Evolutionary conservation across 371 early-diverging fungal genomes (phyloP).

Genomic region (Capniomyces stellatus): DNA sequence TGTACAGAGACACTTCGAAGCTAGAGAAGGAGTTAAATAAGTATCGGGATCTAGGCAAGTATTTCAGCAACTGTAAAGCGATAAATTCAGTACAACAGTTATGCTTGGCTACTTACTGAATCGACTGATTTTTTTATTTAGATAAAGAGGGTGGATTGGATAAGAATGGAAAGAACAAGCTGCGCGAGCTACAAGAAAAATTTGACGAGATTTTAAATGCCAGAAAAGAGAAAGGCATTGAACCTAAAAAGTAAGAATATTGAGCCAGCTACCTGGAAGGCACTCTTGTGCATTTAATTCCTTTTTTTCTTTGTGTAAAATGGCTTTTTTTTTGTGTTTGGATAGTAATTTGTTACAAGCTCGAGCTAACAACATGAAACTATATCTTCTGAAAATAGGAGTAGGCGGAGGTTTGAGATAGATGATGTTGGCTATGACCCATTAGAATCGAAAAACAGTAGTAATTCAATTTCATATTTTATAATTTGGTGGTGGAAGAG

Average conservation of each 20-base stretch:
- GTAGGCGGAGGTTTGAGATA: not conserved
- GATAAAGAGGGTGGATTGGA: slow-evolving; percentile 7
- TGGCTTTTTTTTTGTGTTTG: too few species aligned
- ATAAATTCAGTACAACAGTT: not conserved
- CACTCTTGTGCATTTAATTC: too few species aligned
- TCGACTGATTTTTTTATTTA: not conserved
- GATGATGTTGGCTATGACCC: slow-evolving; percentile 16
- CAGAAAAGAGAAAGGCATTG: slow-evolving; percentile 16
- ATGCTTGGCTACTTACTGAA: not conserved
- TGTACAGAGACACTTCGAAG: slow-evolving; percentile 19
- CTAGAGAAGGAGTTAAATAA: slow-evolving; percentile 20
- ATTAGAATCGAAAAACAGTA: slow-evolving; percentile 4
- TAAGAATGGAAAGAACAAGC: slow-evolving; percentile 6
- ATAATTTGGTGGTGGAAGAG: too few species aligned
- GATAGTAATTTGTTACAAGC: too few species aligned
- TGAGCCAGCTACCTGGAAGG: not conserved
- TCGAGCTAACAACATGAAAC: too few species aligned
- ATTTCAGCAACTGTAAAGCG: slow-evolving; percentile 11
- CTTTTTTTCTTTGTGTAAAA: too few species aligned
- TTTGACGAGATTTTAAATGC: slow-evolving; percentile 2
- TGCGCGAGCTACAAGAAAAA: slow-evolving; percentile 14
- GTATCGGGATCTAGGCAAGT: slow-evolving; percentile 11
- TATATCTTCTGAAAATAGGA: not conserved
- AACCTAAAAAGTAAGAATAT: slow-evolving; percentile 3
- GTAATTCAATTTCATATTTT: not conserved